A percentile compares a stretch with the other conserved stretches of the same genome.
Conservation (phyloP, 164 flowering plant species). For the Malania oleifera region DNA sequence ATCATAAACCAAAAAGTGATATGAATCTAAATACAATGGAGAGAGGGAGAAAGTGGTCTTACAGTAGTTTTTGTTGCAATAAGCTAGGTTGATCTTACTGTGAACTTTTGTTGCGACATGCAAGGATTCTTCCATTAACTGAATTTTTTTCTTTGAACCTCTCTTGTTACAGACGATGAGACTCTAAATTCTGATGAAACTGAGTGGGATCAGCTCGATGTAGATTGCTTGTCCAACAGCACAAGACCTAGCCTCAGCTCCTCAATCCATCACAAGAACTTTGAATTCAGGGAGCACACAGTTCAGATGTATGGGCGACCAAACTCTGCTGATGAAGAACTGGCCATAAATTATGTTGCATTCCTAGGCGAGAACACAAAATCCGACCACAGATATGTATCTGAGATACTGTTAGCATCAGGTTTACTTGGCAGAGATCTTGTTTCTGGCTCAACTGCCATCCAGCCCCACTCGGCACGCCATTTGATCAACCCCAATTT, state of each 20-base stretch:
- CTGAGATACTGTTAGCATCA: conserved; percentile 62
- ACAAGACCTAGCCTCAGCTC: conserved; percentile 21
- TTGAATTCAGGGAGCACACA: conserved; percentile 33
- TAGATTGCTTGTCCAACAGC: conserved; percentile 13
- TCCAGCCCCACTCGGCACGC: conserved; percentile 50
- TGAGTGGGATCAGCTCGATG: conserved; percentile 24
- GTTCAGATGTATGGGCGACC: conserved; percentile 36
- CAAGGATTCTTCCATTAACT: not conserved
- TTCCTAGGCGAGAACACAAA: conserved; percentile 29
- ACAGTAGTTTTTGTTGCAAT: too few relatives aligned
- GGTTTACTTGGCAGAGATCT: conserved; percentile 68
- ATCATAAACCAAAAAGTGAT: not conserved
- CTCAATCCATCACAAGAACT: conserved; percentile 29
- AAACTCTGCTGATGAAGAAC: conserved; percentile 28
- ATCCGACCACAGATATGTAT: conserved; percentile 59
- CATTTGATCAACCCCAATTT: conserved; percentile 62
- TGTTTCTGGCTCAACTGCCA: conserved; percentile 27
- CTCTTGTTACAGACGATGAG: conserved; percentile 34
- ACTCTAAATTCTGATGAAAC: conserved; percentile 31
- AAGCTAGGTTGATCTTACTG: too few relatives aligned
- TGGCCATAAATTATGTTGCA: conserved; percentile 27
- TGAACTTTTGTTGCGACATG: not conserved
- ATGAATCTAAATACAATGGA: too few relatives aligned
- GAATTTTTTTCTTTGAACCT: not conserved
- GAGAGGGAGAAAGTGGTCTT: too few relatives aligned